Percentiles rank a stretch among this genome's conserved stretches.
These are phyloP conservation scores for Mycena sp. DNA, from an alignment of 1,284 basidiomycete genomes.

Conservation along the genomic window DNA sequence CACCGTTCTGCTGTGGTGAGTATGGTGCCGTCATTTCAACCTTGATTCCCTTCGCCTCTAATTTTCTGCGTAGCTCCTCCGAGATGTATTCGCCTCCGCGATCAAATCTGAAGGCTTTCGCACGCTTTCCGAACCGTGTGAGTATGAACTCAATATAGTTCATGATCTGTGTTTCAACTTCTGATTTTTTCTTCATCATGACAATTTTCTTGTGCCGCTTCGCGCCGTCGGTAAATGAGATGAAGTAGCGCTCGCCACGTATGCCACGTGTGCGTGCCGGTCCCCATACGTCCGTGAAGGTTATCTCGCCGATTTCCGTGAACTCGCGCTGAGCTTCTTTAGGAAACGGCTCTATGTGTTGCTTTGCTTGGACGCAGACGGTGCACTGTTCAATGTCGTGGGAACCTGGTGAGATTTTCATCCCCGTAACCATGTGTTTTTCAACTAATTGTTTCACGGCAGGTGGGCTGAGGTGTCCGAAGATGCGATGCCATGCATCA, in stretches of 20 bases:
- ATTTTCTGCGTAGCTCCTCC: constrained; percentile 12
- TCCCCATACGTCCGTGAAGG: constrained; percentile 36
- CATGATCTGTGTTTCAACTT: constrained; percentile 31
- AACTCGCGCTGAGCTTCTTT: constrained; percentile 13
- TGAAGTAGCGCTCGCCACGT: constrained; percentile 35
- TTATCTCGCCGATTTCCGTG: constrained; percentile 35
- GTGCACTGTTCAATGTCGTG: constrained; percentile 7
- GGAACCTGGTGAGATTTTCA: background rate
- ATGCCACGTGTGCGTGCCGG: constrained; percentile 27
- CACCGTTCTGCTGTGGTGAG: constrained; percentile 36
- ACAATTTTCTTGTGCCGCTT: constrained; percentile 23
- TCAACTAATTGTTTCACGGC: constrained; percentile 2
- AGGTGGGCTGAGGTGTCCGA: constrained; percentile 11
- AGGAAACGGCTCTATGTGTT: constrained; percentile 18
- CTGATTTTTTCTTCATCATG: constrained; percentile 37
- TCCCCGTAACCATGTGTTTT: constrained; percentile 13
- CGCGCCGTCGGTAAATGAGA: constrained; percentile 39
- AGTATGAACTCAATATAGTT: constrained; percentile 35
- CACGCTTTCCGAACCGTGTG: constrained; percentile 30
- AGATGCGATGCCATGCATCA: constrained; percentile 9
- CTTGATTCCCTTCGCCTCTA: constrained; percentile 11
- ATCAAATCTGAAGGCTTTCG: constrained; percentile 32
- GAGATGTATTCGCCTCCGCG: constrained; percentile 33
- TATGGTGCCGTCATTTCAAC: constrained; percentile 17
- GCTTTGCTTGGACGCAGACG: constrained; percentile 15